phyloP scores from a whole-genome alignment of 78 protist species.

The Emiliania huxleyi region DNA sequence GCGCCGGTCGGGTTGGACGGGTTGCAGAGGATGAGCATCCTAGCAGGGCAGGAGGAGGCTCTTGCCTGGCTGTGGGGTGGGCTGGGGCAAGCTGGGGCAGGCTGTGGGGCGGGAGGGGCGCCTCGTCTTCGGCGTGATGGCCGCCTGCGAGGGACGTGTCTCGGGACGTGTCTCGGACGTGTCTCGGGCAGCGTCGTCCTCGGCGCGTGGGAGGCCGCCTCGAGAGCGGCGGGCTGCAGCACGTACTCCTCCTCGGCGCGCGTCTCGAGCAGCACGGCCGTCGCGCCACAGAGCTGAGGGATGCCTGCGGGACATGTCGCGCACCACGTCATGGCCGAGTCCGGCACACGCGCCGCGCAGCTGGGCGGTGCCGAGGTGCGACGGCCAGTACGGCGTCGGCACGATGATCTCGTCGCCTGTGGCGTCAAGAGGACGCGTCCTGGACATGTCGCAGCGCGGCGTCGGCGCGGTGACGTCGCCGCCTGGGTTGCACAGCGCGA shows the following conservation, averaged over 20 bases:
- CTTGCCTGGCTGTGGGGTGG: no score
- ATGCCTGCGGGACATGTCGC: no score
- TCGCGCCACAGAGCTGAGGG: background rate
- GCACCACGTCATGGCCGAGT: no score
- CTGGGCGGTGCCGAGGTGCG: background rate
- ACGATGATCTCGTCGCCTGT: slow-evolving; percentile 8
- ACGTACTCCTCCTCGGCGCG: background rate
- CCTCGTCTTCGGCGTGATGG: slow-evolving; percentile 2
- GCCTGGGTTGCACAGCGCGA: background rate
- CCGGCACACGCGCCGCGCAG: no score
- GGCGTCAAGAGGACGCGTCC: no score
- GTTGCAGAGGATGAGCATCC: slow-evolving; percentile 32
- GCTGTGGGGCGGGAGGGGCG: no score
- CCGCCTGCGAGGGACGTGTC: background rate
- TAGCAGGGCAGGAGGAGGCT: no score
- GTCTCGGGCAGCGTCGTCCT: no score
- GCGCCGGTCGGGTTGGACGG: slow-evolving; percentile 48
- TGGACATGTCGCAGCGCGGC: no score
- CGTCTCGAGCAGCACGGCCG: background rate
- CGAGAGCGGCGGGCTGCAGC: background rate
- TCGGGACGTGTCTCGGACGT: no score
- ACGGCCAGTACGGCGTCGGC: slow-evolving; percentile 37
- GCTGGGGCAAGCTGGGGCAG: no score
- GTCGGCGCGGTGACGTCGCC: slow-evolving; percentile 2
- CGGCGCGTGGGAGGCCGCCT: no score